phyloP scores from a whole-genome alignment of 78 protist genomes.

The Creolimax fragrantissima region DNA sequence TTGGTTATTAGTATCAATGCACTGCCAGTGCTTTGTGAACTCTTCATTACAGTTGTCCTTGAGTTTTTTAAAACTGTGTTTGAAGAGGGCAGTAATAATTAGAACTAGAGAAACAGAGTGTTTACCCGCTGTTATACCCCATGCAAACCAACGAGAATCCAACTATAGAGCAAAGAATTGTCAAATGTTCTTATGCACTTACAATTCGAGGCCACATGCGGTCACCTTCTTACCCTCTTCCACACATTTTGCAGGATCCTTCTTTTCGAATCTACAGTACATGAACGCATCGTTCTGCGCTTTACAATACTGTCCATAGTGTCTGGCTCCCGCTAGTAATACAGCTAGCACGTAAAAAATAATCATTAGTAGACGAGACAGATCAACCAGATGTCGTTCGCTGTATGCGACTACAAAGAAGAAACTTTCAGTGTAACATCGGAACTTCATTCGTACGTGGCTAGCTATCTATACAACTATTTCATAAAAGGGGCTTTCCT shows the following conservation, averaged over 20 bases:
- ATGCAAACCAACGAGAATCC: background rate
- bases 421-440: too few species aligned
- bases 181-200: background rate
- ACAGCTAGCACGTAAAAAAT: too few species aligned
- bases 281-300: slow-evolving; percentile 23
- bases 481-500: too few species aligned
- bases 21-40: slow-evolving; percentile 23
- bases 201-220: slow-evolving; percentile 11
- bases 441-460: too few species aligned
- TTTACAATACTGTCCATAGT: slow-evolving; percentile 18
- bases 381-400: too few species aligned
- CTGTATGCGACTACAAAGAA: too few species aligned
- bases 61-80: slow-evolving; percentile 11
- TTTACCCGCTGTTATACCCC: too few species aligned
- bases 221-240: slow-evolving; percentile 27
- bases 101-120: too few species aligned
- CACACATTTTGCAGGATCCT: slow-evolving; percentile 14
- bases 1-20: slow-evolving; percentile 4
- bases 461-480: too few species aligned
- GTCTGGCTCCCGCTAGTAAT: slow-evolving; percentile 14
- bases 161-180: background rate
- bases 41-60: slow-evolving; percentile 19
- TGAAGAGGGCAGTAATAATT: too few species aligned
- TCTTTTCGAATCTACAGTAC: background rate
- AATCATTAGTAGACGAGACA: too few species aligned